Evolutionary conservation across 2,329 filamentous ascomycete species (phyloP), one percentile per base, ranked within the genome.

Genomic region (Stylonectria norvegica): DNA sequence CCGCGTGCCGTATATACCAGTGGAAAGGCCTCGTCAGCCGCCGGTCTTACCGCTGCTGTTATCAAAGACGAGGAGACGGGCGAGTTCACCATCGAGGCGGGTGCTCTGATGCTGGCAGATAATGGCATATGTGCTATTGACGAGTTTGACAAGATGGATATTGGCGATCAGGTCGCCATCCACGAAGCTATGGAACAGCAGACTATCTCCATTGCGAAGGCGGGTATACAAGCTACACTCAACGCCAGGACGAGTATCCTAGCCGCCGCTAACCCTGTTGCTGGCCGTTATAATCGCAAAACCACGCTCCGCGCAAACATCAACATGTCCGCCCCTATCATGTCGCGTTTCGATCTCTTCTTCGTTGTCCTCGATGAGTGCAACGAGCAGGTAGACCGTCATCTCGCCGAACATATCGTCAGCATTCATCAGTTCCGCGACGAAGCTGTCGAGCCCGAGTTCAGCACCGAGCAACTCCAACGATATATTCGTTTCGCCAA

Each of bases 131-230:
- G 93, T 66, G 90, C 89, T 44, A 98, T 98, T 62, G 93, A 98
- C 61, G 93, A 98, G 63, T 98, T 98, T 56, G 93, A 98, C 79
- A 98, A 98, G 72, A 98, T 98, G 93, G 93, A 98, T 58, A 86
- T 98, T 47, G 82, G 73, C 37, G 93, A 98, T 63, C 93, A 98
- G 69, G 93, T 98, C 40, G 93, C 93, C 51, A 98, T 98, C 59
- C 93, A 98, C 77, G 93, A 98, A 80, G 93, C 93, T 44, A 98
- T 98, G 93, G 93, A 98, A 78, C 93, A 98, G 72, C 93, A 98
- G 68, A 98, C 93, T 5, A 98, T 98, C 52, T 96, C 89, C 7
- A 98, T 98, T 58, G 91, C 93, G 45, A 98, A 98, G 69, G 93
- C 93, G 5, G 93, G 93, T 58, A 98, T 98, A 43, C 93, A 98